These are phyloP conservation scores for Cordyceps javanica DNA, from an alignment of 2,329 filamentous ascomycete species.

Conservation along the genomic window DNA sequence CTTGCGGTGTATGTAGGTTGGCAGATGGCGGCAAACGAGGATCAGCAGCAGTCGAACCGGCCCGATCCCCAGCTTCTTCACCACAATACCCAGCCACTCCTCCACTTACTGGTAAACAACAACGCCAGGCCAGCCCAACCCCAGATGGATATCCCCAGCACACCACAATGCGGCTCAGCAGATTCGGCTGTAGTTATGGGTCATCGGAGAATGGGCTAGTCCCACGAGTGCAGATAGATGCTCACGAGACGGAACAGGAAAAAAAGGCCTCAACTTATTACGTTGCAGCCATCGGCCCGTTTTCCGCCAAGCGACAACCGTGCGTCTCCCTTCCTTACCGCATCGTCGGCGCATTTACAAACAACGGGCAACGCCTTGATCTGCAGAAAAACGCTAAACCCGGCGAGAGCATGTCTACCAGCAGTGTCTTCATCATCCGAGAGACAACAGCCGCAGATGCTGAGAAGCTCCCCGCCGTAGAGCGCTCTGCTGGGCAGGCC, in stretches of 20 bases:
- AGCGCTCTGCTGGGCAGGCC: constrained; percentile 12
- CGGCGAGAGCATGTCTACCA: not conserved
- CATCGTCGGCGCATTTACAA: not conserved
- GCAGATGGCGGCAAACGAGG: not conserved
- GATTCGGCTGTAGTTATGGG: not conserved
- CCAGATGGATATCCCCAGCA: not conserved
- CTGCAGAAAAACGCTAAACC: not conserved
- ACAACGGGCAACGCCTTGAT: not conserved
- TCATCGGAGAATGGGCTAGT: not conserved
- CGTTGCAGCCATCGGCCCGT: constrained; percentile 5
- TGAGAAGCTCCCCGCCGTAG: constrained; percentile 10
- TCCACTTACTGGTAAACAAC: too few relatives aligned
- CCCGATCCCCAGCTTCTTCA: not conserved
- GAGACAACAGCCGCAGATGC: constrained; percentile 6
- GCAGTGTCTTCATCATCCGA: constrained; percentile 2
- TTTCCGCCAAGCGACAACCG: constrained; percentile 9
- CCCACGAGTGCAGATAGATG: not conserved
- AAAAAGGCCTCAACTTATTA: not conserved
- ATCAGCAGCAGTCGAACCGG: not conserved
- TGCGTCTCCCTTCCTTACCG: not conserved
- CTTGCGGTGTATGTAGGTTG: not conserved
- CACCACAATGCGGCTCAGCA: not conserved
- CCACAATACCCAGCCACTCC: not conserved
- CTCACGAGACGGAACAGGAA: not conserved
- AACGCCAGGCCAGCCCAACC: not conserved